Evolutionary conservation across 306 rosid species (phyloP).

Genomic region (Ziziphus jujuba): DNA sequence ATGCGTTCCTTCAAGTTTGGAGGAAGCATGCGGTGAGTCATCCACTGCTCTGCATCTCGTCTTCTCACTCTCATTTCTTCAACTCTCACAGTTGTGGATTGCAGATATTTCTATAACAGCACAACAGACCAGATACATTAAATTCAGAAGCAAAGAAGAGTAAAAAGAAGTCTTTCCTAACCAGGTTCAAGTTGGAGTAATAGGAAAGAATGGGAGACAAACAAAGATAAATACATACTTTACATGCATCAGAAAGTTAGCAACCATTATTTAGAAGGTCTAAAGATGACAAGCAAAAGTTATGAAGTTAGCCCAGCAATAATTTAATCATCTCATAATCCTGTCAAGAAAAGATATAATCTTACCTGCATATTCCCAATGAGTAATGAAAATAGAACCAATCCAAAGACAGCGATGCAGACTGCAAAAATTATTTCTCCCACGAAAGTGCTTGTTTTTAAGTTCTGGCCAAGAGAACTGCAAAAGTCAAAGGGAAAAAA

Average conservation of each 20-base stretch:
- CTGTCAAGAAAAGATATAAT: neutral
- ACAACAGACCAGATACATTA: neutral
- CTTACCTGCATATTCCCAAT: conserved; percentile 95
- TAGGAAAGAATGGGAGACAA: no score
- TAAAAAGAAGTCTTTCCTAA: neutral
- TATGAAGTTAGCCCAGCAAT: neutral
- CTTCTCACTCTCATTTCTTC: conserved; percentile 86
- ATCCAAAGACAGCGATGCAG: conserved; percentile 60
- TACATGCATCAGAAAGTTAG: no score
- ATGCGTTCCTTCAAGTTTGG: conserved; percentile 59
- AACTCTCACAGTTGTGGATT: conserved; percentile 75
- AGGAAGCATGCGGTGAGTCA: conserved; percentile 90
- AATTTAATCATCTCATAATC: neutral
- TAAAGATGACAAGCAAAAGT: neutral
- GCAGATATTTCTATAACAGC: conserved; percentile 66
- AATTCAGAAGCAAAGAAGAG: neutral
- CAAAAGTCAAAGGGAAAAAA: conserved; percentile 5
- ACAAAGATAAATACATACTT: no score
- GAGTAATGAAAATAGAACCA: conserved; percentile 73
- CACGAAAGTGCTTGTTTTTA: conserved; percentile 57
- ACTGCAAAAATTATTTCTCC: conserved; percentile 68
- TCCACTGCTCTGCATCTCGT: conserved; percentile 88
- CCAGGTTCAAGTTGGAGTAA: no score
- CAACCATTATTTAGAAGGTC: neutral
- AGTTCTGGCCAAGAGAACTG: conserved; percentile 88